These are phyloP conservation scores for Fusarium sp. DNA, from an alignment of 2,329 filamentous ascomycete genomes.

Conservation along the genomic window DNA sequence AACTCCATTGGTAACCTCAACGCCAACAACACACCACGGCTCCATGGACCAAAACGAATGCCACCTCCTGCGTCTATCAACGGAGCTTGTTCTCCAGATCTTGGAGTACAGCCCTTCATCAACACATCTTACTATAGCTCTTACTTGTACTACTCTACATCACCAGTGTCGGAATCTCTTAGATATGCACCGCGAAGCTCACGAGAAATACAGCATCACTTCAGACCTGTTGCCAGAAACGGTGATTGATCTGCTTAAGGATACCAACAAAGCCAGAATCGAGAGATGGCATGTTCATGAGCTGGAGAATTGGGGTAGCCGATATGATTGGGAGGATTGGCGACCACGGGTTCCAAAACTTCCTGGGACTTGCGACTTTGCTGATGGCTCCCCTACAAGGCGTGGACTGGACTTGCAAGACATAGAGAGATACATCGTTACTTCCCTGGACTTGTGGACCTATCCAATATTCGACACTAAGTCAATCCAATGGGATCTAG, in stretches of 20 bases:
- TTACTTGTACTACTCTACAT: slow-evolving; percentile 19
- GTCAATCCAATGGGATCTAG: neutral
- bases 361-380: neutral
- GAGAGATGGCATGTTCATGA: slow-evolving; percentile 26
- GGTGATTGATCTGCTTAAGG: neutral
- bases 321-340: slow-evolving; percentile 20
- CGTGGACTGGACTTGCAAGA: neutral
- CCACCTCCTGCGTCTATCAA: neutral
- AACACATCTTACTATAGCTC: neutral
- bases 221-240: slow-evolving; percentile 10
- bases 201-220: neutral
- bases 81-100: slow-evolving; percentile 14
- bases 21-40: neutral
- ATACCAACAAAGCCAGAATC: neutral
- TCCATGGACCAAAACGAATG: neutral
- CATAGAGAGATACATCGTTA: neutral
- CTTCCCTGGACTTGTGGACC: neutral
- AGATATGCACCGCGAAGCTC: slow-evolving; percentile 1
- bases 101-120: neutral
- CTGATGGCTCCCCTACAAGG: neutral
- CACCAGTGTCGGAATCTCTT: neutral
- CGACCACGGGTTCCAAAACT: neutral
- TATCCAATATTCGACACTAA: neutral
- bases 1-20: no score
- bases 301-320: slow-evolving; percentile 30